Percentiles rank a stretch among this genome's conserved stretches.
Evolutionary conservation across 805 yeast genomes (phyloP).

Genomic region (Candida morakotiae): DNA sequence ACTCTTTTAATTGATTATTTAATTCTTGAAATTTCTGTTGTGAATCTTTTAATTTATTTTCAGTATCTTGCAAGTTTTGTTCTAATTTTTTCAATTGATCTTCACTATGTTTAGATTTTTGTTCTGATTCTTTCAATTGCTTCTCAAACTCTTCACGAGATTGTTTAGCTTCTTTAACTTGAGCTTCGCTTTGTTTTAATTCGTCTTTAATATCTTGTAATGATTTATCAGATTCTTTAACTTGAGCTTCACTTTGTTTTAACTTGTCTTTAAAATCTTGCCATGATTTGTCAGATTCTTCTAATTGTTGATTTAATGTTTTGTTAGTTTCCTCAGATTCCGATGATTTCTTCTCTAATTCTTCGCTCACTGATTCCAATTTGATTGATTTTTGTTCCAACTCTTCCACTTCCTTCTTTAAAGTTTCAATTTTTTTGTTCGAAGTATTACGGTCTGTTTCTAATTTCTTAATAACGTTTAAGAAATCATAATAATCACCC

Average conservation of each 20-base stretch:
- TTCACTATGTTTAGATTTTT: no score
- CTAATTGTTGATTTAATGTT: no score
- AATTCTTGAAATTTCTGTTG: neutral
- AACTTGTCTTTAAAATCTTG: no score
- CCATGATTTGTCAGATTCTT: no score
- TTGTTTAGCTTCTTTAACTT: neutral
- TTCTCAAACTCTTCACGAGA: neutral
- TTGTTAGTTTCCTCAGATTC: neutral
- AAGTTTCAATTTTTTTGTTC: neutral
- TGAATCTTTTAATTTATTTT: neutral
- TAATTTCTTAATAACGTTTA: neutral
- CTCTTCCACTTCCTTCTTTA: neutral
- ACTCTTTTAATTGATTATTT: no score
- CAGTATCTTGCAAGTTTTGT: neutral
- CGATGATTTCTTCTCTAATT: neutral
- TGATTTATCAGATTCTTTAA: neutral
- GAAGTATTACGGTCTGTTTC: neutral
- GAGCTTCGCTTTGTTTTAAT: neutral
- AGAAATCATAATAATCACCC: neutral
- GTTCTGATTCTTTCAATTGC: no score
- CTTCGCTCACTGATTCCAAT: neutral
- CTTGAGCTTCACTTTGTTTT: neutral
- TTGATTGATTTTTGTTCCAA: neutral
- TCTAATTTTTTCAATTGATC: neutral
- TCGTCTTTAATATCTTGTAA: neutral